Base-by-base conservation (phyloP, 371 early-diverging fungal species). In the Dinochytrium kinnereticum region DNA sequence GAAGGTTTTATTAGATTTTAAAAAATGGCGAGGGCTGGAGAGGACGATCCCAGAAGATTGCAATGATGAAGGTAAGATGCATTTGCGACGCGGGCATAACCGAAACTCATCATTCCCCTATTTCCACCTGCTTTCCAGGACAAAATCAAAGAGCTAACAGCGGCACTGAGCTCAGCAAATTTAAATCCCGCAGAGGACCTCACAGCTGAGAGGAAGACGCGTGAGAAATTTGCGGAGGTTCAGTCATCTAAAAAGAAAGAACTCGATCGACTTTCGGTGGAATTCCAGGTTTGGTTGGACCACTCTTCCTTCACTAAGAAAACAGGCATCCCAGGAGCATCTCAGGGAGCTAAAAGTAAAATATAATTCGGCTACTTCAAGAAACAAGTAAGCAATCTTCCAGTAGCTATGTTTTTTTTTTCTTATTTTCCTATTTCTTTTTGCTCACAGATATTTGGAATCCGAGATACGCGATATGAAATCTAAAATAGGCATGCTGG, bases 31-130 rank as follows among this genome's bases (percentile, higher is more conserved):
- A 55, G 2, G 72, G 75, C 17, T 80, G 80, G 80, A 80, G 75
- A 73, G 78, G 80, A 49, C 71, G 83, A 1, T 65, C 80, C 0
- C 78, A 82, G 72, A 78, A 80, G 67, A 82, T 82, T 38, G 66
- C 70, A 10, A 70, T 75, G 26, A 69, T 82, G 30, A 78, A 80
- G 71, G 83, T 76, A 17, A 69, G 64, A 39, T 75, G 51, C 24
- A 1, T 49, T 34, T 39, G n/a, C n/a, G n/a, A n/a, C n/a, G n/a
- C n/a, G n/a, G n/a, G n/a, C n/a, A n/a, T n/a, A n/a, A n/a, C n/a
- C n/a, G n/a, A n/a, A n/a, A n/a, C n/a, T n/a, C n/a, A n/a, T n/a
- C n/a, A n/a, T n/a, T n/a, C n/a, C n/a, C n/a, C n/a, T n/a, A n/a
- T n/a, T n/a, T n/a, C n/a, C n/a, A n/a, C n/a, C n/a, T n/a, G n/a